Evolutionary conservation across 2,329 filamentous ascomycete species (phyloP), one percentile per base, ranked within the genome.

Genomic region (Sordariomycetes sp.): DNA sequence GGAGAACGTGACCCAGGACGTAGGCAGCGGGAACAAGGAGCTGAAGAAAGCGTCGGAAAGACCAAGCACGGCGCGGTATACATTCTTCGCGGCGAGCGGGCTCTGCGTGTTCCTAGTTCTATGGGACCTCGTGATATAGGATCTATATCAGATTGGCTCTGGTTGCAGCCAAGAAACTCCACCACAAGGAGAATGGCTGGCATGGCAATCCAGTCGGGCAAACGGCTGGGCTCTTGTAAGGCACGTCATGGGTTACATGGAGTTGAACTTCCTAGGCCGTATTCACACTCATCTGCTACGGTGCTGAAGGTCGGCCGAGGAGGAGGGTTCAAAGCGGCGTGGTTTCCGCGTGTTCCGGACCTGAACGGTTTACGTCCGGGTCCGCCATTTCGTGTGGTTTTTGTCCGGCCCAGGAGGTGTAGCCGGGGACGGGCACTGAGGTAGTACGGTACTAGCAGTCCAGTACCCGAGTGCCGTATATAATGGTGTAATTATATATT

Each of bases 11-110:
- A 83, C 86, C 28, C 88, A 93, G 68, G 97, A 97, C 67, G 83
- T 99, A 55, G 88, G 88, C 16, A 85, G 85, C 59, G 94, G 93
- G 20, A 99, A 99, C 74, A 89, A 88, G 72, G 87, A 97, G 76
- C 77, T 99, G 57, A 94, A 94, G 74, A 85, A 87, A 67, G 94
- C 93, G 32, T 85, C 82, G 1, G 80, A 89, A 68, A 78, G 85
- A 63, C 79, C 82, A 46, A 90, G 88, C 71, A 80, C 86, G 51
- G 89, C 89, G 34, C 84, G 86, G 68, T 85, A 86, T 64, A 89
- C 90, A 0, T 93, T 93, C 65, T 92, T 88, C 69, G 87, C 85
- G n/a, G 88, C 88, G 4, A 85, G 86, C 59, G 85, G 87, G 1
- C 71, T 94, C 55, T 91, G 89, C 70, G 78, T 83, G 28, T 88